Evolutionary conservation across 495 filamentous ascomycete species (phyloP).

Genomic region (Penicillium coprophilum): DNA sequence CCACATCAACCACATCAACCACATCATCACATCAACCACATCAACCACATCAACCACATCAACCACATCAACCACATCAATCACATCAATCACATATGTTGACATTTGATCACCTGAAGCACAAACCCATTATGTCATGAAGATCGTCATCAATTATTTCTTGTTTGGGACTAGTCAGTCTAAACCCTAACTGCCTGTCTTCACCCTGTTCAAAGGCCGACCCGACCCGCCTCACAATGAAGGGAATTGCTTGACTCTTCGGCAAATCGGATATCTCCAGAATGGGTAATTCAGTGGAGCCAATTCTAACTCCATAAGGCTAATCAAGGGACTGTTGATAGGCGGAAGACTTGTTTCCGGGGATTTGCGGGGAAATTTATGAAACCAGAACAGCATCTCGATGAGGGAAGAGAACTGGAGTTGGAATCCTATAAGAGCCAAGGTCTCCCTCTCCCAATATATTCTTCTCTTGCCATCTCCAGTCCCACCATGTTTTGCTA

Average conservation of each 20-base stretch:
- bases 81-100: no score
- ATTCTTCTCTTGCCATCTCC: neutral
- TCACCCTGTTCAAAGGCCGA: no score
- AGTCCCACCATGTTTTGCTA: neutral
- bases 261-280: neutral
- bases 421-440: neutral
- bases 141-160: no score
- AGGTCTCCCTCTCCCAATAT: neutral
- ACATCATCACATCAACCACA: no score
- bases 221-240: neutral
- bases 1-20: no score
- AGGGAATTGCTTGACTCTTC: neutral
- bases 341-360: neutral
- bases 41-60: no score
- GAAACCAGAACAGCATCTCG: neutral
- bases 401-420: neutral
- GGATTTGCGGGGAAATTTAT: neutral
- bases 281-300: neutral
- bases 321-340: neutral
- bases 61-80: no score
- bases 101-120: no score
- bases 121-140: no score
- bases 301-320: neutral
- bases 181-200: no score
- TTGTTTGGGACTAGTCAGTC: no score